Evolutionary conservation across 495 filamentous ascomycete genomes (phyloP), one percentile per base, ranked within the genome.

Genomic region (Evernia prunastri): DNA sequence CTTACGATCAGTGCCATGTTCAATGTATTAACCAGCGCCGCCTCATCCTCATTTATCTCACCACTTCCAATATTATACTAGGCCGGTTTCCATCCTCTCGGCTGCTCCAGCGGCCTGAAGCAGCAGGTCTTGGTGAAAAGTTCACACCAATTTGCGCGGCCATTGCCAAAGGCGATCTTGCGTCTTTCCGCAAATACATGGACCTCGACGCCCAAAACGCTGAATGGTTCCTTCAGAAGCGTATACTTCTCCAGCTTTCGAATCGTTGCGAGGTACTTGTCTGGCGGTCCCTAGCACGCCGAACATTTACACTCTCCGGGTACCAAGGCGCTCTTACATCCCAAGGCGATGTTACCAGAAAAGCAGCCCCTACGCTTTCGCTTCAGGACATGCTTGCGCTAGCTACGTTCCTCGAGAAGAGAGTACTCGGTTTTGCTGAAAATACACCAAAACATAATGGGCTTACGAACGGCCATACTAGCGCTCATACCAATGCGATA

Each of bases 221-320:
- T 8, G 72, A 78, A 57, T 97, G 89, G 90, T 89, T 96, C 69
- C 82, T 87, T 13, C 78, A 80, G n/a, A 87, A 85, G 66, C 87
- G 89, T 0, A 79, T 96, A 25, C 80, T 94, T 25, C 79, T 96
- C 0, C 82, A 87, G 25, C 76, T 96, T 4, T 77, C 82, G 11
- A 87, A 87, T 70, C 80, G 88, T 49, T 88, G 91, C 51, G 88
- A 95, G 58, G 81, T 89, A 5, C 80, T 96, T 0, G 82, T 96
- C 11, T 96, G 90, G 91, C 85, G 93, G 4, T 89, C 88, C 3
- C 81, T 98, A 25, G 84, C 87, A 17, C 84, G 94, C 12, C 87
- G 84, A 58, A 86, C 87, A 0, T 97, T 93, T 70, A 75, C 91
- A 13, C 77, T 89, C 23, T 76, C 75, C 53, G 83, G 84, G 36